phyloP scores from a whole-genome alignment of 768 basidiomycete species.

The Tulasnella sp. region DNA sequence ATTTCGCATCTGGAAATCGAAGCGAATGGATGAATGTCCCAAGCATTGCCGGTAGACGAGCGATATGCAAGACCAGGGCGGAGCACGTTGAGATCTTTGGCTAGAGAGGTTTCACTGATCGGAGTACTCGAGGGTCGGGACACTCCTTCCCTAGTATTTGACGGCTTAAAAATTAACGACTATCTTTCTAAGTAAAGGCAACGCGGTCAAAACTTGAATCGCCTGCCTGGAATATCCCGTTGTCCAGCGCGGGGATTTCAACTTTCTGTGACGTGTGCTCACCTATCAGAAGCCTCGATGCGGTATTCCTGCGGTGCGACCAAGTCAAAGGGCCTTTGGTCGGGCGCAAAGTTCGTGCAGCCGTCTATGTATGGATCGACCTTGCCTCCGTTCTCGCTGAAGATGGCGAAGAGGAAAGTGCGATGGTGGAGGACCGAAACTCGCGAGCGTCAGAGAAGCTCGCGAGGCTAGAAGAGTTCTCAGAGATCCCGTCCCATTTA shows the following conservation, averaged over 20 bases:
- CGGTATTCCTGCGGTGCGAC: slow-evolving; percentile 99
- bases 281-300: slow-evolving; percentile 95
- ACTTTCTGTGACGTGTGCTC: slow-evolving; percentile 37
- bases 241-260: neutral
- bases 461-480: slow-evolving; percentile 83
- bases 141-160: slow-evolving; percentile 78
- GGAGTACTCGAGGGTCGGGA: slow-evolving; percentile 85
- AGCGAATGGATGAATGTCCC: too few relatives aligned
- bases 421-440: slow-evolving; percentile 89
- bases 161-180: slow-evolving; percentile 90
- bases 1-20: too few relatives aligned
- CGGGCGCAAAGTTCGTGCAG: slow-evolving; percentile 93
- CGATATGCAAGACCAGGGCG: too few relatives aligned
- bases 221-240: slow-evolving; percentile 68
- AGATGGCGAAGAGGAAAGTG: slow-evolving; percentile 89
- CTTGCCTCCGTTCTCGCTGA: slow-evolving; percentile 71
- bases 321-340: slow-evolving; percentile 94
- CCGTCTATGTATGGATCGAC: slow-evolving; percentile 67
- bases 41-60: too few relatives aligned
- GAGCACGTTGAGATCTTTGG: too few relatives aligned
- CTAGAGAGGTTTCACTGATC: too few relatives aligned
- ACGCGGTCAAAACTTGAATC: slow-evolving; percentile 92
- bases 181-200: slow-evolving; percentile 90
- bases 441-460: slow-evolving; percentile 98
- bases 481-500: too few relatives aligned